These are phyloP conservation scores for Clonostachys chloroleuca DNA, from an alignment of 2,329 filamentous ascomycete genomes.

Conservation along the genomic window DNA sequence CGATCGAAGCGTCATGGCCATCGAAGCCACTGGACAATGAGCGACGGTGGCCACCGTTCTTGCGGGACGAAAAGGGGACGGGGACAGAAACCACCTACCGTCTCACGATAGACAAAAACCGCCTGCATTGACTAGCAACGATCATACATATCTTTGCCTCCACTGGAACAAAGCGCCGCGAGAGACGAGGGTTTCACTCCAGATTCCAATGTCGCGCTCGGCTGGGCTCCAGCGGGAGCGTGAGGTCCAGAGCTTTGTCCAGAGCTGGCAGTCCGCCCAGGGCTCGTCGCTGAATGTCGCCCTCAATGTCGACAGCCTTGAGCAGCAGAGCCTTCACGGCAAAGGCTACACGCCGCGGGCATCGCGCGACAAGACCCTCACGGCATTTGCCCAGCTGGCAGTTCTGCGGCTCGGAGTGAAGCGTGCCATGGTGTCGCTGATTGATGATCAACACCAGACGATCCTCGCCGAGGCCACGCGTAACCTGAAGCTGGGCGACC, in stretches of 20 bases:
- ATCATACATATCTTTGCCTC: no score
- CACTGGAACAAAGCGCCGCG: no score
- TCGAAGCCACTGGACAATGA: no score
- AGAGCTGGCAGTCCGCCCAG: constrained; percentile 22
- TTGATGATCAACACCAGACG: constrained; percentile 39
- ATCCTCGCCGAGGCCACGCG: constrained; percentile 47
- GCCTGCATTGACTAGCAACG: no score
- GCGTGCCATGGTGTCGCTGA: constrained; percentile 43
- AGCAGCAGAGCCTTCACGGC: constrained; percentile 14
- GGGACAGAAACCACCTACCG: no score
- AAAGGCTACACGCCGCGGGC: constrained; percentile 22
- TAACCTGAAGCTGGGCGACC: constrained; percentile 29
- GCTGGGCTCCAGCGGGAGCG: constrained; percentile 20
- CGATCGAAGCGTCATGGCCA: no score
- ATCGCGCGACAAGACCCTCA: constrained; percentile 31
- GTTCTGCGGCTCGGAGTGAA: constrained; percentile 40
- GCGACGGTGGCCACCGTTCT: no score
- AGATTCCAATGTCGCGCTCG: constrained; percentile 10
- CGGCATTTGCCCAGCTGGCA: constrained; percentile 44
- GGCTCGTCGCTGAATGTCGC: constrained; percentile 22
- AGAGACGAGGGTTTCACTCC: no score
- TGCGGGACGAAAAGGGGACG: no score
- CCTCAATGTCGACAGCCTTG: constrained; percentile 20
- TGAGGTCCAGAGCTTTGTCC: constrained; percentile 20
- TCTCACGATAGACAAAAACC: no score